Conservation (phyloP, 805 yeast genomes). For the Komagataella pseudopastoris region DNA sequence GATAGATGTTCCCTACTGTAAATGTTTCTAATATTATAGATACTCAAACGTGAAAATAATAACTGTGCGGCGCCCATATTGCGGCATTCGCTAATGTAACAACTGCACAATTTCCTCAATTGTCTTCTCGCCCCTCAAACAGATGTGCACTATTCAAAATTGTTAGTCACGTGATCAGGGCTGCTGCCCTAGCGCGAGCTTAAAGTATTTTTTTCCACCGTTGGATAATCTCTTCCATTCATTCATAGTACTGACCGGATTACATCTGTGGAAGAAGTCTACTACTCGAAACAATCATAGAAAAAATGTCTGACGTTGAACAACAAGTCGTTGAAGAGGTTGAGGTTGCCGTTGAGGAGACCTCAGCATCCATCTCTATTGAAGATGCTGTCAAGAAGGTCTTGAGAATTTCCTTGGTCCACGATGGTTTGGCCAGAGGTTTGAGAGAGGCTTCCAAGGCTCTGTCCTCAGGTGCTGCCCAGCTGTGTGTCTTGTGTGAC, state of each 20-base stretch:
- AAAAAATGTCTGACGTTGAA: conserved; percentile 83
- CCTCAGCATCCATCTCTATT: conserved; percentile 80
- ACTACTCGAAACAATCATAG: conserved; percentile 3
- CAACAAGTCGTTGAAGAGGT: conserved; percentile 61
- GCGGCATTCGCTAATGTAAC: neutral
- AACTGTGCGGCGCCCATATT: neutral
- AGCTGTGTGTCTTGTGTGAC: conserved; percentile 94
- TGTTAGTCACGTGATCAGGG: neutral
- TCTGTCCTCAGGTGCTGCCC: conserved; percentile 94
- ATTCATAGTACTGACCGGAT: conserved; percentile 25
- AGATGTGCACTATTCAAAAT: neutral
- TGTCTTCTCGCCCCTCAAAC: neutral
- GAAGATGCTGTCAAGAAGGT: conserved; percentile 98
- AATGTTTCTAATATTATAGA: neutral
- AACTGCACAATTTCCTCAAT: neutral
- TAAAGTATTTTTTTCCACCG: neutral
- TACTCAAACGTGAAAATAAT: neutral
- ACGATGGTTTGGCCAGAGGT: conserved; percentile 99
- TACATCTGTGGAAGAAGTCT: conserved; percentile 26
- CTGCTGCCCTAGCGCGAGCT: neutral
- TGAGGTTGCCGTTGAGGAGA: conserved; percentile 66
- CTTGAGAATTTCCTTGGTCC: conserved; percentile 93
- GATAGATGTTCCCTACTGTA: neutral
- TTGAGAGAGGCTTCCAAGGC: conserved; percentile 99
- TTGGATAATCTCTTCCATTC: neutral